These are phyloP conservation scores for Candida loeiensis DNA, from an alignment of 805 yeast genomes.

Conservation along the genomic window DNA sequence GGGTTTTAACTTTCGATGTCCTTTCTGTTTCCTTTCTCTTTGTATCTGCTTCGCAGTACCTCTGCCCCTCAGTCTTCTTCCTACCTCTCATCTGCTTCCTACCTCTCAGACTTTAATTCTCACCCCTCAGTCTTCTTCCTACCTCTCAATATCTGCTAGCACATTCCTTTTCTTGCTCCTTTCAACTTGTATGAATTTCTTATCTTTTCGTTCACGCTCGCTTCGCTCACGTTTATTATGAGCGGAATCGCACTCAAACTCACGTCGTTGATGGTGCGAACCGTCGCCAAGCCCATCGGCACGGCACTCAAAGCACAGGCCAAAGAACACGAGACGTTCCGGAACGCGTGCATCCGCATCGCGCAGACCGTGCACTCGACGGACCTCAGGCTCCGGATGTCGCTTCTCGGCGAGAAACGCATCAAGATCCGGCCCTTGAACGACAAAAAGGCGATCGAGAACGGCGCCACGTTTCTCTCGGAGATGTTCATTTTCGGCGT, in stretches of 20 bases:
- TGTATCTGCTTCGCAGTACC: too few species aligned
- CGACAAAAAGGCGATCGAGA: conserved; percentile 77
- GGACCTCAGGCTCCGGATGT: conserved; percentile 60
- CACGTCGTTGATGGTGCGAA: conserved; percentile 66
- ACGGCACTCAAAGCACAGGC: conserved; percentile 70
- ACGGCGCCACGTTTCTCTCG: conserved; percentile 75
- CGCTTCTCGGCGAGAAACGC: conserved; percentile 51
- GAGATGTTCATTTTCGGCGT: conserved; percentile 76
- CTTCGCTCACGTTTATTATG: conserved; percentile 36
- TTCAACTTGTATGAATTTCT: neutral
- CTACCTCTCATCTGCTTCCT: too few species aligned
- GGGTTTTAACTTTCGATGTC: too few species aligned
- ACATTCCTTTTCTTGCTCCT: neutral
- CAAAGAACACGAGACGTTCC: conserved; percentile 63
- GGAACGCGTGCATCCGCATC: conserved; percentile 56
- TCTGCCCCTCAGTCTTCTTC: too few species aligned
- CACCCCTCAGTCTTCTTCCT: too few species aligned
- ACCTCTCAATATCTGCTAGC: too few species aligned
- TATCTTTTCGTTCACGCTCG: neutral
- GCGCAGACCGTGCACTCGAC: conserved; percentile 72
- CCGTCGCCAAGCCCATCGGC: conserved; percentile 78
- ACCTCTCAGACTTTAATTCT: too few species aligned
- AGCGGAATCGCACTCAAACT: conserved; percentile 75
- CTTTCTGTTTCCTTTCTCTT: too few species aligned
- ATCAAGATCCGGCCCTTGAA: conserved; percentile 70